phyloP scores from a whole-genome alignment of 2,329 filamentous ascomycete genomes.

The Ophiostoma sp. region DNA sequence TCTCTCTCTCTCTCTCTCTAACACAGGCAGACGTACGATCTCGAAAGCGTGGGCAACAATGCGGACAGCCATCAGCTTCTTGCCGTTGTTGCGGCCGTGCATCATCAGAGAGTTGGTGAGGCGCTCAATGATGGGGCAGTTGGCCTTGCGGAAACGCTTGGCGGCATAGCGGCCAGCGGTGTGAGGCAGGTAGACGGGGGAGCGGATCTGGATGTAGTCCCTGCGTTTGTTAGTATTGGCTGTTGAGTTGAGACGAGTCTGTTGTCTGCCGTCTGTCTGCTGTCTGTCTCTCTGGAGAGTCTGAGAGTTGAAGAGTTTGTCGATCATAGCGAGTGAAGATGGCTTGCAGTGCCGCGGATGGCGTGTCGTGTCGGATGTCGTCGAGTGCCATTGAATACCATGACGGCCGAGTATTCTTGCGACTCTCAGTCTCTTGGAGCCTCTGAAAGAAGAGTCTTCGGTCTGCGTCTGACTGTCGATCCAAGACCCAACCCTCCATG shows the following conservation, averaged over 20 bases:
- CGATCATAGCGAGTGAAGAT: background rate
- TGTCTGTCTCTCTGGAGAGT: background rate
- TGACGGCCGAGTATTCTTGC: background rate
- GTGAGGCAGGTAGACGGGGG: slow-evolving; percentile 98
- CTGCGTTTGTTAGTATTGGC: slow-evolving; percentile 43
- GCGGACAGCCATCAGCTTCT: slow-evolving; percentile 99
- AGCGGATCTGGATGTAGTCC: slow-evolving; percentile 99
- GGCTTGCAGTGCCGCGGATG: background rate
- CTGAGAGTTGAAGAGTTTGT: background rate
- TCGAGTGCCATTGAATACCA: background rate
- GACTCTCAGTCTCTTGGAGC: no score
- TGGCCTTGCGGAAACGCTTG: slow-evolving; percentile 99
- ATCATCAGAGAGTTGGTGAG: slow-evolving; percentile 99
- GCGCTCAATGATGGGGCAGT: slow-evolving; percentile 99
- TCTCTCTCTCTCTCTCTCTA: no score
- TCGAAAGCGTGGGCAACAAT: slow-evolving; percentile 99
- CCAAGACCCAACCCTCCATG: background rate
- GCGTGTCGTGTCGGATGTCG: background rate
- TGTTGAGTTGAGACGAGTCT: no score
- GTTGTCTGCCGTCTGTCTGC: background rate
- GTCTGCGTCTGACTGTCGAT: no score
- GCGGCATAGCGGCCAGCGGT: slow-evolving; percentile 96
- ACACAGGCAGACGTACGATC: slow-evolving; percentile 60
- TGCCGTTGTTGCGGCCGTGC: slow-evolving; percentile 99
- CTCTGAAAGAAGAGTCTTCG: background rate